phyloP scores from a whole-genome alignment of 148 eudicot species.

The Dysphania ambrosioides region DNA sequence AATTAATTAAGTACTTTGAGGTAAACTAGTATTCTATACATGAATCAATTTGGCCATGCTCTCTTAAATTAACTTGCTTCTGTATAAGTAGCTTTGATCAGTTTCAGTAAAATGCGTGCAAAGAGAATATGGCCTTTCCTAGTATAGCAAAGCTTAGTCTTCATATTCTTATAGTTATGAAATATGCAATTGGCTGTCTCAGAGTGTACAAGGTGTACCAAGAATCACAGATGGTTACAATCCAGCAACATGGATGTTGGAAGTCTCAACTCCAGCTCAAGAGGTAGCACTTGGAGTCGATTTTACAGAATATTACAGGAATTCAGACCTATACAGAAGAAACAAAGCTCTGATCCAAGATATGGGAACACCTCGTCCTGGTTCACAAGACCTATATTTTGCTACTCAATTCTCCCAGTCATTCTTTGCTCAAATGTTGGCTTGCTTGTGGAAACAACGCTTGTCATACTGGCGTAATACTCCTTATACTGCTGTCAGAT shows the following conservation, averaged over 20 bases:
- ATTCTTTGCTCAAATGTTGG: slow-evolving; percentile 47
- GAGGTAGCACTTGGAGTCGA: slow-evolving; percentile 56
- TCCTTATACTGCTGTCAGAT: slow-evolving; percentile 61
- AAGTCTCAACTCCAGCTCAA: slow-evolving; percentile 53
- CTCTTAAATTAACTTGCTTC: too few relatives aligned
- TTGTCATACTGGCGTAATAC: slow-evolving; percentile 86
- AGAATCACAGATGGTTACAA: slow-evolving; percentile 56
- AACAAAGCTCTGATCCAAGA: slow-evolving; percentile 59
- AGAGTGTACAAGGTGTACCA: slow-evolving; percentile 59
- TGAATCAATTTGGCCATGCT: too few relatives aligned
- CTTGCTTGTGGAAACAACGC: slow-evolving; percentile 76
- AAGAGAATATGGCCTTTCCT: too few relatives aligned
- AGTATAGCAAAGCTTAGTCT: too few relatives aligned
- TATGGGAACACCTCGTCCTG: slow-evolving; percentile 48
- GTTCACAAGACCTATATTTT: slow-evolving; percentile 56
- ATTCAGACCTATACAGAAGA: slow-evolving; percentile 68
- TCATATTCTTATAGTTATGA: background rate
- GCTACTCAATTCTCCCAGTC: slow-evolving; percentile 51
- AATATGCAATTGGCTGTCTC: slow-evolving; percentile 4
- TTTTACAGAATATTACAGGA: slow-evolving; percentile 50
- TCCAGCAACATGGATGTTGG: slow-evolving; percentile 84
- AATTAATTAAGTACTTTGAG: slow-evolving; percentile 65
- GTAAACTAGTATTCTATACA: slow-evolving; percentile 24
- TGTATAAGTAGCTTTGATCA: too few relatives aligned
- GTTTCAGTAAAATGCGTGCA: too few relatives aligned